Percentiles rank a stretch among this genome's conserved stretches.
Conservation (phyloP, 2,329 filamentous ascomycete species). For the Sporothrix sp. region DNA sequence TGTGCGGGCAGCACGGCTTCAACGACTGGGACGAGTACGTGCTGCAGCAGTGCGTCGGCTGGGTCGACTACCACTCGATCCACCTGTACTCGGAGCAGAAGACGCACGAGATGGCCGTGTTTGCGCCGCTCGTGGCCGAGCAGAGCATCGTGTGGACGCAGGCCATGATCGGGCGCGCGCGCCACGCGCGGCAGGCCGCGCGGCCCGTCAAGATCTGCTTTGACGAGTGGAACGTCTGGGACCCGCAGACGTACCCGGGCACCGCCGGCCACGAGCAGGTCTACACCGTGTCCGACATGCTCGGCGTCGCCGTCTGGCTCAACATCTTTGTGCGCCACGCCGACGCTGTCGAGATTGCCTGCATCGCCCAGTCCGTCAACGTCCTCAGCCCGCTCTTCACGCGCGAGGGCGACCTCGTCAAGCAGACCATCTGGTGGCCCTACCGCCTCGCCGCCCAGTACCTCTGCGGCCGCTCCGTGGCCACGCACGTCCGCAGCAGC, state of each 20-base stretch:
- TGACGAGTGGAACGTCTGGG: constrained; percentile 82
- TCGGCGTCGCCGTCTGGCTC: constrained; percentile 65
- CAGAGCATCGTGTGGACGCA: constrained; percentile 3
- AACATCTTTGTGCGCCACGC: constrained; percentile 69
- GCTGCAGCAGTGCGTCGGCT: constrained; percentile 54
- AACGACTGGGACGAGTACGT: constrained; percentile 65
- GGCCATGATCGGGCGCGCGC: not conserved
- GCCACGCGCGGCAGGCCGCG: not conserved
- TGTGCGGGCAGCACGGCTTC: constrained; percentile 65
- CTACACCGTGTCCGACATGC: constrained; percentile 65
- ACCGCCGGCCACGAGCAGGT: constrained; percentile 61
- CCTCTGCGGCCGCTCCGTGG: constrained; percentile 47
- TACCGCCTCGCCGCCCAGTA: constrained; percentile 57
- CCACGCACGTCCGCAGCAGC: not conserved
- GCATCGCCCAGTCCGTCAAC: constrained; percentile 69
- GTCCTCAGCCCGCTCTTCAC: constrained; percentile 73
- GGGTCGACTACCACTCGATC: constrained; percentile 71
- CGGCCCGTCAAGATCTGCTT: constrained; percentile 55
- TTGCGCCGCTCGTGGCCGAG: not conserved
- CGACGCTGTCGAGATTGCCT: constrained; percentile 64
- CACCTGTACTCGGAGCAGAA: constrained; percentile 59
- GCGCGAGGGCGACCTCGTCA: constrained; percentile 41
- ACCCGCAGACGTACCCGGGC: constrained; percentile 60
- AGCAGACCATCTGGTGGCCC: constrained; percentile 70
- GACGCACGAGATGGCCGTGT: constrained; percentile 6